Percentiles rank a stretch among this genome's conserved stretches.
Conservation (phyloP, 2,329 filamentous ascomycete species). For the Thelonectria olida region DNA sequence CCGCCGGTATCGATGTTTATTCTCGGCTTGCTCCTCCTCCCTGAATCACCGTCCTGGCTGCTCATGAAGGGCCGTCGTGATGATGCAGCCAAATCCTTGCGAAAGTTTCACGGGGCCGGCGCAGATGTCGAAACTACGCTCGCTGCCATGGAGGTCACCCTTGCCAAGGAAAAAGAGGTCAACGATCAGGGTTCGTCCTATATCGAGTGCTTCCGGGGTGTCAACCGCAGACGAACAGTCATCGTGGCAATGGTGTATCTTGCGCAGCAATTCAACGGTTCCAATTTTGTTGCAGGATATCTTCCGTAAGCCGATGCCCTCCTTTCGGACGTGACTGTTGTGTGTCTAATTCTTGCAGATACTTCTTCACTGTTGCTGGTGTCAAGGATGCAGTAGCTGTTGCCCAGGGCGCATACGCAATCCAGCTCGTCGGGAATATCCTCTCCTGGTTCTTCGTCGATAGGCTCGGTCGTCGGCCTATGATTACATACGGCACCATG, state of each 20-base stretch:
- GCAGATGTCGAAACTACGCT: slow-evolving; percentile 26
- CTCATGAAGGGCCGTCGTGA: slow-evolving; percentile 47
- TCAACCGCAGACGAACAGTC: slow-evolving; percentile 34
- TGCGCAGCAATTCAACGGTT: slow-evolving; percentile 38
- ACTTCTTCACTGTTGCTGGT: slow-evolving; percentile 37
- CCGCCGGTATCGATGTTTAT: slow-evolving; percentile 48
- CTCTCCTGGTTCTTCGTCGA: slow-evolving; percentile 41
- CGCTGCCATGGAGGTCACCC: slow-evolving; percentile 26
- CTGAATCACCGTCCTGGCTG: slow-evolving; percentile 57
- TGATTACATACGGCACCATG: slow-evolving; percentile 38
- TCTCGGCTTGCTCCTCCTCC: slow-evolving; percentile 47
- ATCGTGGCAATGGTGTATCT: slow-evolving; percentile 42
- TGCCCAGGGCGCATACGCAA: slow-evolving; percentile 37
- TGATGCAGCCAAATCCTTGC: slow-evolving; percentile 39
- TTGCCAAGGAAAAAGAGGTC: slow-evolving; percentile 29
- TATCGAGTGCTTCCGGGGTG: slow-evolving; percentile 38
- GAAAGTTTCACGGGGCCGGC: slow-evolving; percentile 33
- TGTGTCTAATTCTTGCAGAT: slow-evolving; percentile 7
- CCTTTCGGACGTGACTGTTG: neutral
- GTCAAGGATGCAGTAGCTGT: slow-evolving; percentile 38
- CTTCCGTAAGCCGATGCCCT: slow-evolving; percentile 13
- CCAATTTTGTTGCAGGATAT: slow-evolving; percentile 39
- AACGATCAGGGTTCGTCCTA: slow-evolving; percentile 26
- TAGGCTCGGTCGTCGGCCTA: slow-evolving; percentile 36
- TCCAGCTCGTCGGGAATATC: slow-evolving; percentile 41